Evolutionary conservation across 345 rosid species (phyloP).

Genomic region (Euclidium syriacum): DNA sequence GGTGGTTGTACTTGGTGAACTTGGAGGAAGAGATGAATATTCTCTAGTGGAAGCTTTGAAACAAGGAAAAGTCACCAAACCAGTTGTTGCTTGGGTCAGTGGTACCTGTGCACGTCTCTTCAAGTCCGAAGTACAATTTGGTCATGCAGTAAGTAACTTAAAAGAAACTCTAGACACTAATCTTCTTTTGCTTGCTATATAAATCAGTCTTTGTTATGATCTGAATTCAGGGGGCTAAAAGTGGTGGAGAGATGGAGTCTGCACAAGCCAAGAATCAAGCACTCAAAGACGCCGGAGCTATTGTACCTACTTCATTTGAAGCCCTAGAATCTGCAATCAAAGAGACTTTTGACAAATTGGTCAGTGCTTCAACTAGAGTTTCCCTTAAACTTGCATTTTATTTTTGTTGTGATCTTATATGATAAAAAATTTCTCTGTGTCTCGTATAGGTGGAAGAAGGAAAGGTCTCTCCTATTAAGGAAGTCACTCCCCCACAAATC

Average conservation of each 20-base stretch:
- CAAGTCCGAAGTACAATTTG: constrained; percentile 97
- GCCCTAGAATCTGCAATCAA: constrained; percentile 68
- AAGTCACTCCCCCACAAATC: constrained; percentile 80
- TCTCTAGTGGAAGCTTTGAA: constrained; percentile 94
- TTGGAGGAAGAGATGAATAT: constrained; percentile 95
- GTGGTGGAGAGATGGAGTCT: constrained; percentile 96
- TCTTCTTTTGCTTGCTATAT: neutral
- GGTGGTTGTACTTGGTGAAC: constrained; percentile 96
- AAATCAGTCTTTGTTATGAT: constrained; percentile 14
- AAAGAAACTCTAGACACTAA: neutral
- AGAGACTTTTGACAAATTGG: constrained; percentile 89
- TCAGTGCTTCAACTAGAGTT: constrained; percentile 34
- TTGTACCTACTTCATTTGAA: constrained; percentile 90
- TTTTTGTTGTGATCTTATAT: constrained; percentile 4
- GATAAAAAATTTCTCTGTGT: neutral
- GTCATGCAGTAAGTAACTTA: constrained; percentile 85
- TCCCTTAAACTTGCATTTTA: neutral
- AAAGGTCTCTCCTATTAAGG: constrained; percentile 69
- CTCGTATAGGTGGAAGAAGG: constrained; percentile 62
- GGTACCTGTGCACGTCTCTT: constrained; percentile 97
- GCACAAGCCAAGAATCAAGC: constrained; percentile 99
- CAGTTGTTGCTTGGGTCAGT: constrained; percentile 99
- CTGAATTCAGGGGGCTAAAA: constrained; percentile 86
- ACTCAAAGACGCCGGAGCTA: constrained; percentile 77
- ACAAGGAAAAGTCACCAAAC: constrained; percentile 87